Evolutionary conservation across 1,284 basidiomycete genomes (phyloP), one percentile per base, ranked within the genome.

Genomic region (Schizophyllum commune): DNA sequence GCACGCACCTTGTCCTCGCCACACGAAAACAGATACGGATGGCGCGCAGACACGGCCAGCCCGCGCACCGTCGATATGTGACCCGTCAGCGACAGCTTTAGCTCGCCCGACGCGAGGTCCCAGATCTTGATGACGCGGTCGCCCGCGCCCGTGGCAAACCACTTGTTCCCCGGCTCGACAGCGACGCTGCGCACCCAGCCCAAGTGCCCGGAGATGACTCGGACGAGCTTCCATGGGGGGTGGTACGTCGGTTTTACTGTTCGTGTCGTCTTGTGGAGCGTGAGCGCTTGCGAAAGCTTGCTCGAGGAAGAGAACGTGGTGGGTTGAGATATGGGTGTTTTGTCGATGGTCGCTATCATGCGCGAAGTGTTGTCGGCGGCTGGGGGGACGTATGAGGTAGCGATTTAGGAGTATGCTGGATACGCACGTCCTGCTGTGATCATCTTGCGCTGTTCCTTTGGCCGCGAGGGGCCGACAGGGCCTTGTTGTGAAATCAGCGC

Each of bases 81-180:
- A 7, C 97, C 96, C 3, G 97, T 99, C 67, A 99, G 77, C 54
- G 92, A 95, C 52, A 99, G 78, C 75, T 96, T 98, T 70, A 99
- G 80, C 75, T 98, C 95, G 33, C 96, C 96, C 5, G 88, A 92
- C 5, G 97, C 97, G 66, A 99, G 73, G 73, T 99, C 96, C 96
- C 96, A 99, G n/a, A 99, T 95, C 79, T 99, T 99, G 74, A 99
- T 93, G 56, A 99, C 95, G 34, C 96, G 86, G 74, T 99, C 96
- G 6, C 97, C 97, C 0, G 96, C 96, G 62, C 96, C 96, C 0
- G 95, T 96, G 0, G 93, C 96, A 66, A 99, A 99, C 96, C 96
- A 99, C 73, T 96, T 82, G 78, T 99, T 99, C 32, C 94, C 94
- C 17, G 96, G 96, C 73, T 99, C 96, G 54, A 99, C 94, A 1